A percentile compares a stretch with the other conserved stretches of the same genome.
Conservation (phyloP, 1,284 basidiomycete species). For the Calocybe gambosa region DNA sequence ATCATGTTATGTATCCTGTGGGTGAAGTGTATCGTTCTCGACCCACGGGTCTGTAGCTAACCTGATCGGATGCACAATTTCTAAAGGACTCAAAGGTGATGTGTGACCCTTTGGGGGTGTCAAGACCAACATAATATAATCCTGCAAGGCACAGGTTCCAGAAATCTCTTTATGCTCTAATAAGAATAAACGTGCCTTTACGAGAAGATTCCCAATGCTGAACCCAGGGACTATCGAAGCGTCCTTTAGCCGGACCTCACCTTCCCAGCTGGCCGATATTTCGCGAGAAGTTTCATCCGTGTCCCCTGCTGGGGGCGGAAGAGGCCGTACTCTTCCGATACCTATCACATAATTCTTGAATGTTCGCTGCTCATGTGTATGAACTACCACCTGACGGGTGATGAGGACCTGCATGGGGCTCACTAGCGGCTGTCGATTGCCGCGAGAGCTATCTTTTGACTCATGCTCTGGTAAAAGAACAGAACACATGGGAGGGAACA, state of each 20-base stretch:
- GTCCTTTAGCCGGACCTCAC: slow-evolving; percentile 29
- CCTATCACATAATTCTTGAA: slow-evolving; percentile 28
- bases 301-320: slow-evolving; percentile 23
- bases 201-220: slow-evolving; percentile 25
- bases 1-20: slow-evolving; percentile 5
- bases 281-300: slow-evolving; percentile 13
- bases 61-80: slow-evolving; percentile 37
- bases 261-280: slow-evolving; percentile 33
- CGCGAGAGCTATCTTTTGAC: not conserved
- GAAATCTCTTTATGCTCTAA: not conserved
- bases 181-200: slow-evolving; percentile 27
- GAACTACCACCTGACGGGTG: slow-evolving; percentile 29
- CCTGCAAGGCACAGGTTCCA: slow-evolving; percentile 20
- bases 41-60: slow-evolving; percentile 40
- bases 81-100: slow-evolving; percentile 30
- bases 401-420: slow-evolving; percentile 14
- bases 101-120: slow-evolving; percentile 29
- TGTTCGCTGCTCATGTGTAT: slow-evolving; percentile 27
- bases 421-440: not conserved
- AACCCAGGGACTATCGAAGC: slow-evolving; percentile 30
- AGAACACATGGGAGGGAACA: slow-evolving; percentile 22
- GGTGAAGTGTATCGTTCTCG: slow-evolving; percentile 20
- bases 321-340: slow-evolving; percentile 26
- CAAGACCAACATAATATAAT: slow-evolving; percentile 32
- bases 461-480: slow-evolving; percentile 24